Evolutionary conservation across 805 yeast genomes (phyloP).

Genomic region (Candida railenensis): DNA sequence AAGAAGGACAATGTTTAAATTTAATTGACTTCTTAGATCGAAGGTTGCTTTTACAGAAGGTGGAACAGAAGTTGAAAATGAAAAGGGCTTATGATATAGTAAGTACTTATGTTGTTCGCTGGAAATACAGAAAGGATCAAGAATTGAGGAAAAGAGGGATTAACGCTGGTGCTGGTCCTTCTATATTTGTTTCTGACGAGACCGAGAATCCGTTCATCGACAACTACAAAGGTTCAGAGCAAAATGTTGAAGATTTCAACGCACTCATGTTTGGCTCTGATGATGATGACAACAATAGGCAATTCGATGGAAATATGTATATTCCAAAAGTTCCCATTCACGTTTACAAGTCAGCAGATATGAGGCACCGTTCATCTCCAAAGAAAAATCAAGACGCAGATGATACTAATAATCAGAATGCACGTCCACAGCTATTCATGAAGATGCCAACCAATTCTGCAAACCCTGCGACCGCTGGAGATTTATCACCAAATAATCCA

Average conservation of each 20-base stretch:
- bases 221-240: not conserved
- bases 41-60: conserved; percentile 54
- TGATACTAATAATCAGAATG: not conserved
- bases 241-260: not conserved
- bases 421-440: not conserved
- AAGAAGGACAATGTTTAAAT: conserved; percentile 73
- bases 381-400: not conserved
- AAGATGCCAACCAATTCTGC: not conserved
- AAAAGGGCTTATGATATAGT: conserved; percentile 46
- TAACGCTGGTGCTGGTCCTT: not conserved
- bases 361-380: not conserved
- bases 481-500: not conserved
- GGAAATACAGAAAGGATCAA: conserved; percentile 33
- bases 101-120: conserved; percentile 46
- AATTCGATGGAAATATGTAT: conserved; percentile 14
- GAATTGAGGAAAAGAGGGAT: not conserved
- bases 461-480: not conserved
- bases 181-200: conserved; percentile 4
- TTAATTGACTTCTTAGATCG: conserved; percentile 69
- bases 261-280: not conserved
- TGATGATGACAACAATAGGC: conserved; percentile 4
- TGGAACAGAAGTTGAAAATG: conserved; percentile 46
- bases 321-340: conserved; percentile 30
- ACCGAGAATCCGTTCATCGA: conserved; percentile 7
- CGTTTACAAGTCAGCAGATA: conserved; percentile 14